Conservation (phyloP, 208 protist species). For the Sergeia podlipaevii region DNA sequence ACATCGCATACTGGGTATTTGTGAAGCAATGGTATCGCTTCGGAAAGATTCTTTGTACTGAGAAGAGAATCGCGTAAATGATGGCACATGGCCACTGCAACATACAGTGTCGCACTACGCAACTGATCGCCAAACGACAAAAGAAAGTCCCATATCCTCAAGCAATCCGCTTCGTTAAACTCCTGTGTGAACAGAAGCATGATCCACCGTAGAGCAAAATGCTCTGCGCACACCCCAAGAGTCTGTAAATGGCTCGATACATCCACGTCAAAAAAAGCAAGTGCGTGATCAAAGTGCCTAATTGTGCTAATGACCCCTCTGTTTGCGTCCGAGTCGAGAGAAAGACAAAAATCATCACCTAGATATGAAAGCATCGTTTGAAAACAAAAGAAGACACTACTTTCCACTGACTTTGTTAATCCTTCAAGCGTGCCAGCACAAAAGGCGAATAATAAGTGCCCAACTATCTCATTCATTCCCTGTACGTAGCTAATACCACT, state of each 20-base stretch:
- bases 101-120: conserved; percentile 36
- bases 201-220: conserved; percentile 85
- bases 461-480: conserved; percentile 83
- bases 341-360: conserved; percentile 68
- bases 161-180: conserved; percentile 67
- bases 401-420: conserved; percentile 37
- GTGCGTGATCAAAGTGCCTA: conserved; percentile 50
- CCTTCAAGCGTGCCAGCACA: conserved; percentile 21
- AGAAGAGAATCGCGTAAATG: conserved; percentile 42
- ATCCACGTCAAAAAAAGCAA: conserved; percentile 57
- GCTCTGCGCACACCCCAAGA: conserved; percentile 42
- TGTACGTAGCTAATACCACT: conserved; percentile 78
- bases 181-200: conserved; percentile 86
- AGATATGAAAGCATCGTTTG: conserved; percentile 64
- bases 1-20: conserved; percentile 49
- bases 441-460: conserved; percentile 71
- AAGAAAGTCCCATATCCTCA: conserved; percentile 87
- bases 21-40: conserved; percentile 64
- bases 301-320: conserved; percentile 61
- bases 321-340: conserved; percentile 45
- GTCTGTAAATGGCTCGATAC: conserved; percentile 44
- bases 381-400: conserved; percentile 77
- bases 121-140: conserved; percentile 69
- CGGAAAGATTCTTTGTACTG: conserved; percentile 18
- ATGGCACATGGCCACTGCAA: conserved; percentile 55